Percentiles rank a stretch among this genome's conserved stretches.
These are phyloP conservation scores for Candida adriatica DNA, from an alignment of 805 yeast genomes.

Conservation along the genomic window DNA sequence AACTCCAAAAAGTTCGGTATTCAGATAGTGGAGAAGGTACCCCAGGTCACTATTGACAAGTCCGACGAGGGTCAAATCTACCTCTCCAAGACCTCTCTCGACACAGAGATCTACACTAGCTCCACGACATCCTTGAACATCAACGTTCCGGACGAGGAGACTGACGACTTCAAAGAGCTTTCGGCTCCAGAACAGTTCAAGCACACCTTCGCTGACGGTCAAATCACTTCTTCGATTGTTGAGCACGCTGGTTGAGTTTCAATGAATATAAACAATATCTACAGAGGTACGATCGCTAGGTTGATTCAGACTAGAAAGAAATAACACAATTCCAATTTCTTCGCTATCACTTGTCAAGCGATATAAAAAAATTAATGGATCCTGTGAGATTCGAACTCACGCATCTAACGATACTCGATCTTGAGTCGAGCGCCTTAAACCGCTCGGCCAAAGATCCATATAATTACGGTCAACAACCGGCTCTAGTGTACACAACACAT, in stretches of 20 bases:
- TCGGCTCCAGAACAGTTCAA: conserved; percentile 90
- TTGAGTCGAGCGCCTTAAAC: conserved; percentile 22
- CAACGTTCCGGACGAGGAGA: conserved; percentile 68
- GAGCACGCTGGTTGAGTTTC: conserved; percentile 64
- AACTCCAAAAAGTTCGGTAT: conserved; percentile 76
- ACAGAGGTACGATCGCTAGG: not conserved
- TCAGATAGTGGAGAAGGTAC: conserved; percentile 77
- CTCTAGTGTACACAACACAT: too few relatives aligned
- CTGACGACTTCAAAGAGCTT: conserved; percentile 68
- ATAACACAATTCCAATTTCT: not conserved
- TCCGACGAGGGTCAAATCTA: conserved; percentile 81
- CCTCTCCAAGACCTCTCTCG: conserved; percentile 63
- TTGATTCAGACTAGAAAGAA: not conserved
- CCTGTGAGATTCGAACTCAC: conserved; percentile 21
- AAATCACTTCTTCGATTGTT: conserved; percentile 62
- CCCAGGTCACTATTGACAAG: conserved; percentile 83
- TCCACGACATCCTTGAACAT: conserved; percentile 81
- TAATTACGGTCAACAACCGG: too few relatives aligned
- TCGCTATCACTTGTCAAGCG: not conserved
- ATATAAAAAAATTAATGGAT: conserved; percentile 14
- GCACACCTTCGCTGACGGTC: conserved; percentile 58
- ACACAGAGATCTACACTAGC: conserved; percentile 75
- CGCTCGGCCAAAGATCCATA: conserved; percentile 21
- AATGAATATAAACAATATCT: not conserved
- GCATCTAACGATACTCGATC: conserved; percentile 21